Conservation (phyloP, 2,329 filamentous ascomycete species). For the Tolypocladium guangdongense region DNA sequence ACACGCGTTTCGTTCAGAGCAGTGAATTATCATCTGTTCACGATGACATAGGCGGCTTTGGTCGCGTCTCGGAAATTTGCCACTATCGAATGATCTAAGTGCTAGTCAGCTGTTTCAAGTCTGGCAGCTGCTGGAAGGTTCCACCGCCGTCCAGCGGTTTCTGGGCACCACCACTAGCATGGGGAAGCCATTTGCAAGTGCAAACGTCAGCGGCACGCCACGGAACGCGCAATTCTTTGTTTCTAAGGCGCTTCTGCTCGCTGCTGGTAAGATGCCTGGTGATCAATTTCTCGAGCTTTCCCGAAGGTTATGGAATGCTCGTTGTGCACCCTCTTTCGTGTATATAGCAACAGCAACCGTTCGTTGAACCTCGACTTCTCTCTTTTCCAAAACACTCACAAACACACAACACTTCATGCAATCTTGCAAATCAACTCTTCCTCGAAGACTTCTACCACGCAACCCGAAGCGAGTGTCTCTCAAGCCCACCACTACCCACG, state of each 20-base stretch:
- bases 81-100: not conserved
- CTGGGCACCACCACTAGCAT: conserved; percentile 3
- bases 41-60: not conserved
- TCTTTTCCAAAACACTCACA: conserved; percentile 15
- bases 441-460: conserved; percentile 13
- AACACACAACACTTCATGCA: conserved; percentile 8
- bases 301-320: conserved; percentile 8
- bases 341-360: conserved; percentile 19
- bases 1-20: not conserved
- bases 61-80: not conserved
- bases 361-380: conserved; percentile 1
- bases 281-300: conserved; percentile 8
- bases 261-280: conserved; percentile 7
- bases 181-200: not conserved
- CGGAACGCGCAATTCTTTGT: not conserved
- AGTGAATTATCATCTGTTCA: not conserved
- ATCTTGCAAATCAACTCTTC: conserved; percentile 12
- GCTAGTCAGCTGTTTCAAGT: not conserved
- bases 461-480: conserved; percentile 14
- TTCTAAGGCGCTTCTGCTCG: not conserved
- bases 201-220: conserved; percentile 5
- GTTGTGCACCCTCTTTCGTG: not conserved
- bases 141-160: conserved; percentile 11
- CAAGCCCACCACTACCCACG: conserved; percentile 12
- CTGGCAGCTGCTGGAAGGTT: conserved; percentile 10